Evolutionary conservation across 495 filamentous ascomycete genomes (phyloP).

Genomic region (Talaromyces proteolyticus): DNA sequence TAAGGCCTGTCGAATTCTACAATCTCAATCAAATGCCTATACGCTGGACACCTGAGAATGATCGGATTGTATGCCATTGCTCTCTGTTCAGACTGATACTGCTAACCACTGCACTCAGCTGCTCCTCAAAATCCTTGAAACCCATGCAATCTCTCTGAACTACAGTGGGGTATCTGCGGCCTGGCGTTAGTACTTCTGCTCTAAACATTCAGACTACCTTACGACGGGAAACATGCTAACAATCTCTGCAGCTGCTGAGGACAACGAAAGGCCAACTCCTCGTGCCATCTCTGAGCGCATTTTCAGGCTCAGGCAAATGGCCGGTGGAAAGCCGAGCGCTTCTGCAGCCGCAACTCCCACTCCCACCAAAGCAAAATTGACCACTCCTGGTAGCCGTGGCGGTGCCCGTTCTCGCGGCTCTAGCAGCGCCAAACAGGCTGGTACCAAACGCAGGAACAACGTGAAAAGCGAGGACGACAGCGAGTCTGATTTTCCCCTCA

Average conservation of each 20-base stretch:
- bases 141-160: not conserved
- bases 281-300: conserved; percentile 4
- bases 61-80: conserved; percentile 26
- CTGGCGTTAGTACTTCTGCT: not conserved
- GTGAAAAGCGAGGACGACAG: not conserved
- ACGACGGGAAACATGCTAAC: too few relatives aligned
- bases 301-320: not conserved
- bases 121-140: not conserved
- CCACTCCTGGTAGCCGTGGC: not conserved
- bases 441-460: not conserved
- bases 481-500: not conserved
- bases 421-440: not conserved
- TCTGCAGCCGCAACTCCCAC: not conserved
- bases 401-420: not conserved
- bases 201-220: too few relatives aligned
- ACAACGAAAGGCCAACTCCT: not conserved
- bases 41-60: conserved; percentile 32
- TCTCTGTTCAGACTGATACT: not conserved
- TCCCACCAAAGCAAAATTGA: not conserved
- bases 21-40: conserved; percentile 42
- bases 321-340: not conserved
- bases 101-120: not conserved
- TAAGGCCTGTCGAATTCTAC: too few relatives aligned
- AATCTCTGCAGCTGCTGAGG: not conserved
- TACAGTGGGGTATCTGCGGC: not conserved